A percentile compares a stretch with the other conserved stretches of the same genome.
Evolutionary conservation across 345 rosid genomes (phyloP).

Genomic region (Mangifera indica): DNA sequence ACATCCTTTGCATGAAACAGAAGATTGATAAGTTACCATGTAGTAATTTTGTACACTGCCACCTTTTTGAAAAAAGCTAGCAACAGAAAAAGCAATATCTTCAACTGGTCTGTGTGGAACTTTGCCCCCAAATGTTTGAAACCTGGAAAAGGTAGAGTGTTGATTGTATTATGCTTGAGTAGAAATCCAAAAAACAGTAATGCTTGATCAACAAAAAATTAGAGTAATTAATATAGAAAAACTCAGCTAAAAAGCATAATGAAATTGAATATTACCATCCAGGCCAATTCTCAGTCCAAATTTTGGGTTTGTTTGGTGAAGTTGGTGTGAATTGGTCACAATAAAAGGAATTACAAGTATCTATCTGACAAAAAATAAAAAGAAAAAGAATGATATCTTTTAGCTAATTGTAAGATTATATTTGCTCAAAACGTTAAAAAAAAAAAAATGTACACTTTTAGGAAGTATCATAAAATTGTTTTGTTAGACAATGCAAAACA

Average conservation of each 20-base stretch:
- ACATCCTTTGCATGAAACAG: background rate
- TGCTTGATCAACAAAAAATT: background rate
- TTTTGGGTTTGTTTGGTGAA: conserved; percentile 80
- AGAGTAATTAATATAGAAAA: background rate
- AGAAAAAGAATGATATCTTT: background rate
- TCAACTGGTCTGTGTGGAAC: conserved; percentile 92
- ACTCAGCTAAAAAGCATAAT: background rate
- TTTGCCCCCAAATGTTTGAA: conserved; percentile 80
- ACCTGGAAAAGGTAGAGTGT: conserved; percentile 43
- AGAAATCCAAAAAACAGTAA: conserved; percentile 16
- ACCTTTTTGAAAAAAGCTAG: conserved; percentile 89
- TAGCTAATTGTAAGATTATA: background rate
- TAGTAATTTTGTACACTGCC: conserved; percentile 89
- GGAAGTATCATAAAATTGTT: no score
- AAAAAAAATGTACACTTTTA: no score
- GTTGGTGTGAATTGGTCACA: conserved; percentile 80
- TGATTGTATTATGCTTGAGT: background rate
- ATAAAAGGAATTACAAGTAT: conserved; percentile 81
- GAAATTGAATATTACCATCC: conserved; percentile 56
- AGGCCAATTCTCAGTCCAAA: conserved; percentile 99
- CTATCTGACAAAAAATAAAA: conserved; percentile 47
- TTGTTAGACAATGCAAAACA: background rate
- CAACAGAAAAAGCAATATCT: conserved; percentile 84
- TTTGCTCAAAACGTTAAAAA: background rate
- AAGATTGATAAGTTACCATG: conserved; percentile 55